Percentiles rank a stretch among this genome's conserved stretches.
These are phyloP conservation scores for Erodium moschatum DNA, from an alignment of 441 rosid genomes.

Conservation along the genomic window DNA sequence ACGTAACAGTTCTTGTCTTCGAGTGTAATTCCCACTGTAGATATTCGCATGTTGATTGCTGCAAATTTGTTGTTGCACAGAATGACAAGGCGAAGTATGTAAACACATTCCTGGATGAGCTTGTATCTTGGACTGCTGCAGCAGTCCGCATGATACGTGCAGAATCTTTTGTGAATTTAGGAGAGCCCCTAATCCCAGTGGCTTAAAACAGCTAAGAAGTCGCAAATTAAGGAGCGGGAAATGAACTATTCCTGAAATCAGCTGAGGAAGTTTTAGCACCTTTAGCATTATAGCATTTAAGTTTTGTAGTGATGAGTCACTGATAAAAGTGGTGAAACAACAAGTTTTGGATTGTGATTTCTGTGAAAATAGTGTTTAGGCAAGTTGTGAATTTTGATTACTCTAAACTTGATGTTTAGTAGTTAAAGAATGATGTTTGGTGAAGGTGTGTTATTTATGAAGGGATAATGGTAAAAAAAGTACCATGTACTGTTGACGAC, in stretches of 20 bases:
- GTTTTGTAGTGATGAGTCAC: no score
- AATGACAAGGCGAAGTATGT: slow-evolving; percentile 61
- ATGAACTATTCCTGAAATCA: neutral
- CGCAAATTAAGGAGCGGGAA: neutral
- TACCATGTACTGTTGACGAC: no score
- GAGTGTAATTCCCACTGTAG: neutral
- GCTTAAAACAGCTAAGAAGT: slow-evolving; percentile 30
- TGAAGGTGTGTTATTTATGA: neutral
- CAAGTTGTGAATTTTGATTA: neutral
- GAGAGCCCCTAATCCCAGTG: slow-evolving; percentile 67
- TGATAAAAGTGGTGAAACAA: no score
- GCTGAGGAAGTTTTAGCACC: neutral
- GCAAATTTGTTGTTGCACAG: slow-evolving; percentile 26
- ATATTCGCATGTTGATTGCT: neutral
- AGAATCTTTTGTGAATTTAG: slow-evolving; percentile 74
- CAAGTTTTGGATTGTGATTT: no score
- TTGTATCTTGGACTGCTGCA: slow-evolving; percentile 76
- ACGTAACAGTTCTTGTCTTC: slow-evolving; percentile 9
- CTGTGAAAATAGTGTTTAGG: no score
- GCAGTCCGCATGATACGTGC: slow-evolving; percentile 69
- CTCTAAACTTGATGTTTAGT: neutral
- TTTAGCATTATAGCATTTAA: no score
- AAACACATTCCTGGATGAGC: slow-evolving; percentile 57
- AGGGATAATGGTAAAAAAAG: no score
- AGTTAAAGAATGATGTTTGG: neutral